A percentile compares a stretch with the other conserved stretches of the same genome.
Conservation (phyloP, 306 rosid genomes). For the Citrullus mucosospermus region DNA sequence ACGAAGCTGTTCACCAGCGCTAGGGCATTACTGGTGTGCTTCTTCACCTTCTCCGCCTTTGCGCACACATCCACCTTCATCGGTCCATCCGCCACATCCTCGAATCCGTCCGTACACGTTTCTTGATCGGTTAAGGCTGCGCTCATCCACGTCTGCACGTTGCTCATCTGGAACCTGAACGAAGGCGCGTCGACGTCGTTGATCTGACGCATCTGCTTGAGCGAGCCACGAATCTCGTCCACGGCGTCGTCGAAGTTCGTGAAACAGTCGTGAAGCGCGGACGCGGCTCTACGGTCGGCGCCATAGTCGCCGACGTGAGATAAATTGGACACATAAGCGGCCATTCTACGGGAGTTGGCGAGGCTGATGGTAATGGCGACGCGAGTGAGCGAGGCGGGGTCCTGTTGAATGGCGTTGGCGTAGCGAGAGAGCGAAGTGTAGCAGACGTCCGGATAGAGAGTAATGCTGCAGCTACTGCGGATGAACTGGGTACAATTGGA, state of each 20-base stretch:
- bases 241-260: slow-evolving; percentile 73
- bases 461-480: slow-evolving; percentile 60
- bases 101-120: slow-evolving; percentile 88
- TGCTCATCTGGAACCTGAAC: slow-evolving; percentile 78
- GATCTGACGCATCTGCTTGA: slow-evolving; percentile 70
- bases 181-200: slow-evolving; percentile 23
- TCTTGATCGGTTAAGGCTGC: slow-evolving; percentile 93
- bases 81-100: slow-evolving; percentile 44
- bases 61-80: slow-evolving; percentile 42
- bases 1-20: slow-evolving; percentile 71
- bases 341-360: slow-evolving; percentile 32
- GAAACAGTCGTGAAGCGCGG: slow-evolving; percentile 82
- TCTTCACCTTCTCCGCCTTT: slow-evolving; percentile 39
- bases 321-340: slow-evolving; percentile 46
- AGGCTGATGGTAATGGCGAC: slow-evolving; percentile 64
- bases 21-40: slow-evolving; percentile 81
- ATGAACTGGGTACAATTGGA: slow-evolving; percentile 36
- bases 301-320: slow-evolving; percentile 49
- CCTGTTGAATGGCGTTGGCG: slow-evolving; percentile 58
- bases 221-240: slow-evolving; percentile 73
- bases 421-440: slow-evolving; percentile 71
- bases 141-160: slow-evolving; percentile 99
- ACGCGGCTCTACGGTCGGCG: slow-evolving; percentile 25
- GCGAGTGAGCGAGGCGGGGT: slow-evolving; percentile 69
- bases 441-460: slow-evolving; percentile 85